These are phyloP conservation scores for Spathaspora sp. DNA, from an alignment of 805 yeast species.

Conservation along the genomic window DNA sequence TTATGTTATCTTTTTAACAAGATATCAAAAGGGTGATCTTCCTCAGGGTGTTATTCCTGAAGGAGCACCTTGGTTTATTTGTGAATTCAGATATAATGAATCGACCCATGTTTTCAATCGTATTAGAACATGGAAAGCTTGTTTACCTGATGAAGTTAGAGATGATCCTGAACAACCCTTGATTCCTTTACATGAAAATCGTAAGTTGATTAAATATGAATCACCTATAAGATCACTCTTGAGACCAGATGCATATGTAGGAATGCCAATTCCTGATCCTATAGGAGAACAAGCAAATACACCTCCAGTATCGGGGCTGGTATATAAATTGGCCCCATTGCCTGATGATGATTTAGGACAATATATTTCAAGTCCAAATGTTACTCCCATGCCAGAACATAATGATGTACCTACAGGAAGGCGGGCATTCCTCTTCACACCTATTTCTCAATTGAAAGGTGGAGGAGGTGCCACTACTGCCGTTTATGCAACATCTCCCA, in stretches of 20 bases:
- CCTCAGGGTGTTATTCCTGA: conserved; percentile 55
- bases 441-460: conserved; percentile 40
- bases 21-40: conserved; percentile 93
- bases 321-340: conserved; percentile 71
- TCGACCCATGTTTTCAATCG: conserved; percentile 86
- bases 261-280: conserved; percentile 80
- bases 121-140: conserved; percentile 97
- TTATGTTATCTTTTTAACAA: conserved; percentile 89
- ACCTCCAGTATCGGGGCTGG: conserved; percentile 94
- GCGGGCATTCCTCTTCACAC: conserved; percentile 41
- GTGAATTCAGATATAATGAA: conserved; percentile 94
- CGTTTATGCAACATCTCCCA: conserved; percentile 13
- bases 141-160: conserved; percentile 94
- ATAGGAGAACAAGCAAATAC: conserved; percentile 74
- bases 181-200: conserved; percentile 61
- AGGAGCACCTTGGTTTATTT: conserved; percentile 84
- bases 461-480: conserved; percentile 24
- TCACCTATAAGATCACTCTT: conserved; percentile 82
- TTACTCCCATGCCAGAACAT: conserved; percentile 34
- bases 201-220: conserved; percentile 69
- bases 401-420: conserved; percentile 34
- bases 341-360: conserved; percentile 83
- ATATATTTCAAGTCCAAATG: conserved; percentile 44
- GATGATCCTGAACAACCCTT: conserved; percentile 75
- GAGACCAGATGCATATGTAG: conserved; percentile 67